A percentile compares a stretch with the other conserved stretches of the same genome.
Evolutionary conservation across 73 alveolate genomes (phyloP).

Genomic region (Durusdinium trenchii): DNA sequence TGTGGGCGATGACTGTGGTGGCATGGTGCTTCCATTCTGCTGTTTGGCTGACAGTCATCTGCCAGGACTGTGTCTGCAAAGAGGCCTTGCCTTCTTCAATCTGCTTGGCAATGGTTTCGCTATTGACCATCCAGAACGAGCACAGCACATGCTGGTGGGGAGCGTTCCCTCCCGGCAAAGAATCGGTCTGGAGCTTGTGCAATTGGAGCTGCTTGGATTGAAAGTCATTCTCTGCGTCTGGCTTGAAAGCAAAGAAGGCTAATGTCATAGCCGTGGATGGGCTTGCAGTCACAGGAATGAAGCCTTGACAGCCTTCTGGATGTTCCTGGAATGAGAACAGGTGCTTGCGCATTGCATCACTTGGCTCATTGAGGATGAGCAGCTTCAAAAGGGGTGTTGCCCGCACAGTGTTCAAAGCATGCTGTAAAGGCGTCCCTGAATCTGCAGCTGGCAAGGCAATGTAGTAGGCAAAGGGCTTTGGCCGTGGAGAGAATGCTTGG

Average conservation of each 20-base stretch:
- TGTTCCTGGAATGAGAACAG: no score
- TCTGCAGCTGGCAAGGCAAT: not conserved
- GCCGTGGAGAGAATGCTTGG: not conserved
- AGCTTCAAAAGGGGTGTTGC: not conserved
- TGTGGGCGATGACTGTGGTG: not conserved
- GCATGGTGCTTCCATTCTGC: not conserved
- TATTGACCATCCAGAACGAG: not conserved
- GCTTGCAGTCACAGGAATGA: not conserved
- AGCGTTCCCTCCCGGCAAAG: not conserved
- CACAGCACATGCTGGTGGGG: not conserved
- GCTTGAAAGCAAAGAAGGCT: constrained; percentile 40
- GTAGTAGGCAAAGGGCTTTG: not conserved
- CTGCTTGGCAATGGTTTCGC: not conserved
- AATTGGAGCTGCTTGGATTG: not conserved
- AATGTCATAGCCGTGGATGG: constrained; percentile 8
- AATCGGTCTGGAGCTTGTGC: not conserved
- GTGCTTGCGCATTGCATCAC: not conserved
- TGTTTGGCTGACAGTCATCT: not conserved
- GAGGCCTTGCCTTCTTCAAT: not conserved
- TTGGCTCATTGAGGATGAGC: not conserved
- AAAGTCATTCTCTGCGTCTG: not conserved
- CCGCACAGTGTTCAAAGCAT: not conserved
- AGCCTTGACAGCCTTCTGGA: no score
- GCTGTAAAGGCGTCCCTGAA: no score
- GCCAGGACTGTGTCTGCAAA: not conserved